Evolutionary conservation across 768 basidiomycete genomes (phyloP).

Genomic region (Rhodotorula diobovata): DNA sequence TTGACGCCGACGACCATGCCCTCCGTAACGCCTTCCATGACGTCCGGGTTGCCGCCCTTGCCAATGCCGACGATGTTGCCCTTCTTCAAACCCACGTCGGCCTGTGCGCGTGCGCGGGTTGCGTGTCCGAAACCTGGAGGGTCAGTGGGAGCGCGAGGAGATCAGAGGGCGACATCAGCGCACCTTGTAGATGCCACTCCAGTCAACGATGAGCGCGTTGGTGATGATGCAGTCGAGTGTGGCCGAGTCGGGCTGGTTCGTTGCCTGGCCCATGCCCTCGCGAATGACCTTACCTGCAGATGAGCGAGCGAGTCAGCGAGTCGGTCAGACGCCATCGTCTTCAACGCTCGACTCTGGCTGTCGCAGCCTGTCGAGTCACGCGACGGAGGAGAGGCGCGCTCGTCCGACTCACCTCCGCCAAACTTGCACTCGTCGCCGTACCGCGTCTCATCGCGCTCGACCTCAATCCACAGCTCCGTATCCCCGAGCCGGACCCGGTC

Average conservation of each 20-base stretch:
- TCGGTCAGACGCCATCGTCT: too few species aligned
- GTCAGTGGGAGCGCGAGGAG: not conserved
- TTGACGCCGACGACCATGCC: constrained; percentile 76
- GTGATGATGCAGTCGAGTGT: constrained; percentile 89
- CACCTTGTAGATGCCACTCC: constrained; percentile 92
- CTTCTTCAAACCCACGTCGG: constrained; percentile 85
- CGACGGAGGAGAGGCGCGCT: not conserved
- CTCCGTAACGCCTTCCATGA: constrained; percentile 73
- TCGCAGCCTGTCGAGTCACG: not conserved
- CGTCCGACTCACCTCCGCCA: constrained; percentile 65
- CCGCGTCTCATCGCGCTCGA: constrained; percentile 79
- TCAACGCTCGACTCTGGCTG: too few species aligned
- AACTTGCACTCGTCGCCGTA: constrained; percentile 99
- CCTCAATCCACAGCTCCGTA: constrained; percentile 82
- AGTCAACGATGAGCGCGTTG: constrained; percentile 89
- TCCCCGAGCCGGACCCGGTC: constrained; percentile 86
- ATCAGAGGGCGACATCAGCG: not conserved
- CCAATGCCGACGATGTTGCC: constrained; percentile 71
- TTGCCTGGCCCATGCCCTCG: constrained; percentile 94
- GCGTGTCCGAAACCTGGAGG: not conserved
- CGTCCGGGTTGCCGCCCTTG: constrained; percentile 95
- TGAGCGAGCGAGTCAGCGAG: not conserved
- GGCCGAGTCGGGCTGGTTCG: constrained; percentile 61
- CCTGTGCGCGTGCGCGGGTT: constrained; percentile 54
- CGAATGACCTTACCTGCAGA: constrained; percentile 86